Percentiles rank a stretch among this genome's conserved stretches.
Conservation (phyloP, 805 yeast genomes). For the Metschnikowia lachancei region DNA sequence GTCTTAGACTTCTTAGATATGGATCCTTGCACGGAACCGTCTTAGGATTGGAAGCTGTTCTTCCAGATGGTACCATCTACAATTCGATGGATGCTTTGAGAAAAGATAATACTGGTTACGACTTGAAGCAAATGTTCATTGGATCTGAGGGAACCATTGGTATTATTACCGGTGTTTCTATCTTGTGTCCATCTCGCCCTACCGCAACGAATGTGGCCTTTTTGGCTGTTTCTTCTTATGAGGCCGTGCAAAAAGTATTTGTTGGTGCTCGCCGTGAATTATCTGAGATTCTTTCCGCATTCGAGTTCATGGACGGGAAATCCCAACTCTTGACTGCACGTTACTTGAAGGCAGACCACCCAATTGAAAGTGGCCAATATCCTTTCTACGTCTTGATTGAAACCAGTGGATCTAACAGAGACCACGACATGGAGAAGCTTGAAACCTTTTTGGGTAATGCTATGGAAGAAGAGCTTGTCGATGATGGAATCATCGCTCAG, state of each 20-base stretch:
- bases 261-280: conserved; percentile 74
- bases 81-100: conserved; percentile 81
- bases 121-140: conserved; percentile 85
- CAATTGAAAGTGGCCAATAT: conserved; percentile 71
- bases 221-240: conserved; percentile 76
- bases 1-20: conserved; percentile 78
- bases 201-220: conserved; percentile 83
- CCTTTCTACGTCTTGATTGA: conserved; percentile 92
- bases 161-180: conserved; percentile 83
- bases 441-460: conserved; percentile 78
- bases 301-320: conserved; percentile 85
- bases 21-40: conserved; percentile 93
- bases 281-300: conserved; percentile 84
- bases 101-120: conserved; percentile 95
- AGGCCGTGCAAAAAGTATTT: conserved; percentile 80
- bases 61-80: conserved; percentile 82
- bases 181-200: conserved; percentile 87
- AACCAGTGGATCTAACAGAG: conserved; percentile 92
- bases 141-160: conserved; percentile 95
- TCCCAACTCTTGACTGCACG: conserved; percentile 63
- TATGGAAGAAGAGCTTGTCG: conserved; percentile 79
- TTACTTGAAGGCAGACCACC: conserved; percentile 62
- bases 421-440: conserved; percentile 88
- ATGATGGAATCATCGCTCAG: conserved; percentile 95
- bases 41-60: conserved; percentile 87